A percentile compares a stretch with the other conserved stretches of the same genome.
These are phyloP conservation scores for Lasiodiplodia gonubiensis DNA, from an alignment of 2,329 filamentous ascomycete genomes.

Conservation along the genomic window DNA sequence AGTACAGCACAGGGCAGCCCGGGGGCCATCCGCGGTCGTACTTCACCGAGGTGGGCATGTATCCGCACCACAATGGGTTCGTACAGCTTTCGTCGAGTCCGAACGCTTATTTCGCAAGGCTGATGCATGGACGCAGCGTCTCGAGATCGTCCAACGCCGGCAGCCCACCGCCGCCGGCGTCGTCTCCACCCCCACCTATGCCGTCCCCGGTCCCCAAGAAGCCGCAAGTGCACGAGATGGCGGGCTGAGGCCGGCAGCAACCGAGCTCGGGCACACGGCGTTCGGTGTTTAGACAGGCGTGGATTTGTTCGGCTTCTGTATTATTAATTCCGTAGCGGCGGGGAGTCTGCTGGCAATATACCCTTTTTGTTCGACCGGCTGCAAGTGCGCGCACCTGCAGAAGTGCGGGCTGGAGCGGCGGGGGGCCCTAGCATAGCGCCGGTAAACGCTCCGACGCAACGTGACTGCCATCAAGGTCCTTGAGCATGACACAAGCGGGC, in stretches of 20 bases:
- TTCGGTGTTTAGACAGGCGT: neutral
- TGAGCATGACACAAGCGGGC: neutral
- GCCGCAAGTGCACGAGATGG: slow-evolving; percentile 27
- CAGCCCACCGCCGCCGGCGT: slow-evolving; percentile 18
- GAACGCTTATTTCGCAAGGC: slow-evolving; percentile 15
- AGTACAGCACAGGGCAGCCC: neutral
- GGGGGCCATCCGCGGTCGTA: slow-evolving; percentile 10
- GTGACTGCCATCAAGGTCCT: slow-evolving; percentile 10
- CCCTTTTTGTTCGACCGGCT: slow-evolving; percentile 3
- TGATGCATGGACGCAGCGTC: slow-evolving; percentile 24
- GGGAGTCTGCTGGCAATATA: slow-evolving; percentile 4
- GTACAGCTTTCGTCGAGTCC: slow-evolving; percentile 14
- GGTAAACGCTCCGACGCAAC: slow-evolving; percentile 2
- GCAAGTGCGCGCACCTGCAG: slow-evolving; percentile 8
- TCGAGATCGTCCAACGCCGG: slow-evolving; percentile 18
- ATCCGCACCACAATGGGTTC: slow-evolving; percentile 23
- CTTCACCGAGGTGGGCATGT: slow-evolving; percentile 27
- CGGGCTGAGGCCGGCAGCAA: neutral
- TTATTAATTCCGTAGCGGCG: neutral
- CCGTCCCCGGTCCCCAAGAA: slow-evolving; percentile 14
- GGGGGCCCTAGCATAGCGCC: slow-evolving; percentile 9
- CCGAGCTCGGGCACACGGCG: neutral
- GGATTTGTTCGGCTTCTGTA: neutral
- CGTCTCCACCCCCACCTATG: slow-evolving; percentile 23
- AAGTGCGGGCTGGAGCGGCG: slow-evolving; percentile 7